These are phyloP conservation scores for Zymoseptoria tritici DNA, from an alignment of 2,329 filamentous ascomycete species.

Conservation along the genomic window DNA sequence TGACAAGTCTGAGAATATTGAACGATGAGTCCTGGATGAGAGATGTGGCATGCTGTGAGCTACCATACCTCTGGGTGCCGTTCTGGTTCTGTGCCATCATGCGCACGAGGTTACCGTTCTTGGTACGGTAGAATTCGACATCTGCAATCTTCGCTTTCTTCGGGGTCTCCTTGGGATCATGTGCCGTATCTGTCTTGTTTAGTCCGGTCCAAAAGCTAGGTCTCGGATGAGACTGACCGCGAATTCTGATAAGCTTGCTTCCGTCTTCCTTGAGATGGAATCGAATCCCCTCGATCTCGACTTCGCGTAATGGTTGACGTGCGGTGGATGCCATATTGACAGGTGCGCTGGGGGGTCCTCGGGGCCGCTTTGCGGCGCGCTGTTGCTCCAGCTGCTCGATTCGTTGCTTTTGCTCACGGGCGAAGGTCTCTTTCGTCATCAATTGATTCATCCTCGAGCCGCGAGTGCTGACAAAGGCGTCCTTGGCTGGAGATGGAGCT, in stretches of 20 bases:
- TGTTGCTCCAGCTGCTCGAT: constrained; percentile 66
- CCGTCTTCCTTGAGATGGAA: constrained; percentile 70
- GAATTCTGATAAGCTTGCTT: constrained; percentile 70
- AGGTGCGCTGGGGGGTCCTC: constrained; percentile 13
- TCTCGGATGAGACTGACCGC: constrained; percentile 49
- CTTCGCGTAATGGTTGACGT: constrained; percentile 43
- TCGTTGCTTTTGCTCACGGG: constrained; percentile 63
- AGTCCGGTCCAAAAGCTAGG: constrained; percentile 2
- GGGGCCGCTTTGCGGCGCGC: constrained; percentile 49
- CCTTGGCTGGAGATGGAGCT: constrained; percentile 19
- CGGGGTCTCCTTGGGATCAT: constrained; percentile 50
- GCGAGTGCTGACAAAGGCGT: constrained; percentile 62
- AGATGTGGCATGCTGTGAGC: neutral
- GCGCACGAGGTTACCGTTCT: constrained; percentile 78
- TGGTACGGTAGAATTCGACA: constrained; percentile 77
- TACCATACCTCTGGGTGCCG: constrained; percentile 15
- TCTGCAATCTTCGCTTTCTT: constrained; percentile 66
- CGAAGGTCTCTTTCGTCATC: constrained; percentile 72
- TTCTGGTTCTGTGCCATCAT: constrained; percentile 11
- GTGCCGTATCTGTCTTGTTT: constrained; percentile 17
- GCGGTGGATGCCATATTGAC: neutral
- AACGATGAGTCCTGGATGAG: constrained; percentile 1
- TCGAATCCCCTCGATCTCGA: constrained; percentile 62
- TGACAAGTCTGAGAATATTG: constrained; percentile 7
- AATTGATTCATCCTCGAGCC: constrained; percentile 68